Base-by-base conservation (phyloP, 2,329 filamentous ascomycete species). In the Venturia asperata region DNA sequence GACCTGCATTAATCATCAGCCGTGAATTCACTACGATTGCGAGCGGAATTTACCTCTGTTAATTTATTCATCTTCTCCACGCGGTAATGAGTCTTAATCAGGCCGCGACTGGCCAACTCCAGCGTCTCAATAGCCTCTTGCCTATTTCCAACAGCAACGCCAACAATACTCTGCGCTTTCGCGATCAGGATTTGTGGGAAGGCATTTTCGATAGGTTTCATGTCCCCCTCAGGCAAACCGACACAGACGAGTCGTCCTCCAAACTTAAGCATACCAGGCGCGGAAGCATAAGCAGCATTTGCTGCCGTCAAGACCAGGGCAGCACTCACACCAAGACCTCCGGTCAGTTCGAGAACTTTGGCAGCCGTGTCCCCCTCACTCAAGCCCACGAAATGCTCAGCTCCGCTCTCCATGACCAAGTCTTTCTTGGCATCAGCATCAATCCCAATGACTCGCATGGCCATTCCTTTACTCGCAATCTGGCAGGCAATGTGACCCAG, bases 401-500 rank as follows among this genome's bases (percentile, higher is more conserved):
- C 86, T 10, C 87, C 87, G n/a, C 79, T 85, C 0, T 82, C 78
- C 61, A 80, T 80, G 11, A 83, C 80, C 1, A 88, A 71, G 15
- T 81, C 92, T 69, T 83, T 82, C 73, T 89, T 89, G 70, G 79
- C 82, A 58, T 81, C 83, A 68, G 84, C 79, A 71, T 89, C 87
- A 71, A 89, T 81, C 34, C 85, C 87, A 66, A 88, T 85, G 43
- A 88, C 84, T 56, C 86, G 80, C 68, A 85, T 77, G 13, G 83
- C 85, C 78, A 88, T 86, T 3, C 81, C 86, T n/a, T 76, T 74
- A 42, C 78, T 76, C 9, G 83, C 83, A 64, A 87, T 81, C 69
- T 88, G 85, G n/a, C 81, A 78, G 1, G 82, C 85, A 11, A 88
- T 74, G 75, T 88, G 85, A 42, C 87, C 85, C n/a, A 88, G 76